Conservation (phyloP, 345 rosid species). For the Brassica juncea region DNA sequence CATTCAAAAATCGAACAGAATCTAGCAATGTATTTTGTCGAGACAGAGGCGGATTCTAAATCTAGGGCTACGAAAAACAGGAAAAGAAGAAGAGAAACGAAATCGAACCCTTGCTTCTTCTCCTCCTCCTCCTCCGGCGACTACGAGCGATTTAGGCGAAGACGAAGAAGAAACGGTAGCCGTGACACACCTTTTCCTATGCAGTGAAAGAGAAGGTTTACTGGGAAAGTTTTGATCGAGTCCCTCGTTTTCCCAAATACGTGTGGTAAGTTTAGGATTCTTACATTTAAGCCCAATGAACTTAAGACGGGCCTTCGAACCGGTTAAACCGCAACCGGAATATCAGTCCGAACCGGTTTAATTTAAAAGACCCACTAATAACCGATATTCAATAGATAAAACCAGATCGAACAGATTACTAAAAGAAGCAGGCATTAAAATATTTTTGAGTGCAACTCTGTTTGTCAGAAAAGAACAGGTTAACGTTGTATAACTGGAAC, state of each 20-base stretch:
- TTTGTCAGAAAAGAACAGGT: too few relatives aligned
- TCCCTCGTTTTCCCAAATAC: slow-evolving; percentile 15
- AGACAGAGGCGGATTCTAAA: neutral
- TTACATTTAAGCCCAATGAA: neutral
- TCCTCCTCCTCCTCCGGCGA: neutral
- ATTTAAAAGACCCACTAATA: neutral
- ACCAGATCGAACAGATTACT: neutral
- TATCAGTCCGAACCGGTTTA: slow-evolving; percentile 4
- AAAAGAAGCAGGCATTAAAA: too few relatives aligned
- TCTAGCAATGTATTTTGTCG: neutral
- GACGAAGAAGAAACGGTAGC: neutral
- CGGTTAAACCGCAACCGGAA: neutral
- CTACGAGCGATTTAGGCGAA: neutral
- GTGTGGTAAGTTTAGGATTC: neutral
- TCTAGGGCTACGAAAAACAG: neutral
- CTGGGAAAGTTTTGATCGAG: neutral
- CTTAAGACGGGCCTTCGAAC: neutral
- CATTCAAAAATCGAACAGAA: neutral
- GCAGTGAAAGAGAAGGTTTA: neutral
- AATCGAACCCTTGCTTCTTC: neutral
- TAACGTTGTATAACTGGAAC: too few relatives aligned
- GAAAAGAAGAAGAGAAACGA: neutral
- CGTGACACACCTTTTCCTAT: neutral
- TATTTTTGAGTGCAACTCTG: too few relatives aligned
- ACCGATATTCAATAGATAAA: neutral